These are phyloP conservation scores for Bjerkandera adusta DNA, from an alignment of 1,284 basidiomycete genomes.

Conservation along the genomic window DNA sequence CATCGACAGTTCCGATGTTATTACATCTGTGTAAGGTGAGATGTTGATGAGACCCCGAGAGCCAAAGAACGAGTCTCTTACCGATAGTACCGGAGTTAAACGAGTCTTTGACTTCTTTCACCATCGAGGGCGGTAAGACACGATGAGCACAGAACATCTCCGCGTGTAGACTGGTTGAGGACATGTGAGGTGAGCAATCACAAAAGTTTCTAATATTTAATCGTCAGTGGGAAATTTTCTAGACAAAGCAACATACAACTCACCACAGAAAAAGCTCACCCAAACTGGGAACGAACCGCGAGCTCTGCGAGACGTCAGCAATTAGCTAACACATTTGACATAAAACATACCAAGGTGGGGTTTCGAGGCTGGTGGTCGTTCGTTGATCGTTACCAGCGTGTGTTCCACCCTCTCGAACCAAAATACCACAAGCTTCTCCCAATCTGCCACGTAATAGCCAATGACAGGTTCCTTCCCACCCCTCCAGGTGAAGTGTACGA, in stretches of 20 bases:
- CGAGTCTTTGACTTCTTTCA: not conserved
- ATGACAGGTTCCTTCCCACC: too few relatives aligned
- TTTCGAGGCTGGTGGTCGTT: not conserved
- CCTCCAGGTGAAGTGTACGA: too few relatives aligned
- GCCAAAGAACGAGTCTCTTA: not conserved
- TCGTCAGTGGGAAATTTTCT: not conserved
- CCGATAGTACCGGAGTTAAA: not conserved
- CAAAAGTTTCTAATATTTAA: not conserved
- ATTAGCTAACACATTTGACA: not conserved
- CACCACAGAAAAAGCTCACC: not conserved
- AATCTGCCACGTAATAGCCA: constrained; percentile 4
- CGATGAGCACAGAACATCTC: constrained; percentile 2
- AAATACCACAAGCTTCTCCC: not conserved
- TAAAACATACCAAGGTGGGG: not conserved
- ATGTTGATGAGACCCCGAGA: not conserved
- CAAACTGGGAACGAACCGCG: not conserved
- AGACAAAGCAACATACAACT: not conserved
- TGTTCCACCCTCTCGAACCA: not conserved
- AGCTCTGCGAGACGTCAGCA: not conserved
- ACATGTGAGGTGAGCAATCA: not conserved
- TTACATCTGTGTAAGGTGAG: constrained; percentile 1
- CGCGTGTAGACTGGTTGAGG: not conserved
- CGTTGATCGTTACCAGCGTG: not conserved
- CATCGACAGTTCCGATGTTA: constrained; percentile 5
- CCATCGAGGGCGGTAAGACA: not conserved